A percentile compares a stretch with the other conserved stretches of the same genome.
Evolutionary conservation across 2,329 filamentous ascomycete species (phyloP).

Genomic region (Nemania diffusa): DNA sequence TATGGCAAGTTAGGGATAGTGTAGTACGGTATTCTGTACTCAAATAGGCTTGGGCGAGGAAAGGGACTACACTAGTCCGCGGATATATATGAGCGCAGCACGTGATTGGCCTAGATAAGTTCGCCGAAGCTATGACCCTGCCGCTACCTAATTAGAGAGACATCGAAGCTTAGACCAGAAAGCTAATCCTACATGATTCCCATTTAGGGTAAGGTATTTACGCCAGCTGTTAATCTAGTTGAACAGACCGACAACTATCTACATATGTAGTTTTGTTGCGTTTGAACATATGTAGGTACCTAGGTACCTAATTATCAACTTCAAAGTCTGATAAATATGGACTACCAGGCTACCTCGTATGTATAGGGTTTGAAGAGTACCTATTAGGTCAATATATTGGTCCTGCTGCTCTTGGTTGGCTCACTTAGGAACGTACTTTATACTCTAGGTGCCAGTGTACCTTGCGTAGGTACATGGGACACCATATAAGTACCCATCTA

Average conservation of each 20-base stretch:
- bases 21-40: background rate
- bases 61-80: background rate
- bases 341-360: no score
- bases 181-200: slow-evolving; percentile 5
- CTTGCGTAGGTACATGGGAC: no score
- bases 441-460: no score
- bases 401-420: no score
- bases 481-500: background rate
- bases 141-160: slow-evolving; percentile 5
- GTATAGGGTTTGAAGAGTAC: no score
- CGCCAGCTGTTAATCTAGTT: slow-evolving; percentile 4
- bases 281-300: background rate
- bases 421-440: no score
- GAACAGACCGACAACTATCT: background rate
- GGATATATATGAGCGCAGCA: background rate
- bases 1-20: slow-evolving; percentile 2
- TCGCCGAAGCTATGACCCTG: slow-evolving; percentile 11
- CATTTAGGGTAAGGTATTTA: background rate
- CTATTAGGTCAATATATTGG: no score
- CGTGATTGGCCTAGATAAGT: slow-evolving; percentile 24
- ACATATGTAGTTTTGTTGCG: no score
- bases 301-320: background rate
- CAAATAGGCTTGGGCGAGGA: slow-evolving; percentile 28
- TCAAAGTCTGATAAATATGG: no score
- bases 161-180: background rate